A percentile compares a stretch with the other conserved stretches of the same genome.
phyloP scores from a whole-genome alignment of 768 basidiomycete genomes.

The Cystobasidium tubakii region DNA sequence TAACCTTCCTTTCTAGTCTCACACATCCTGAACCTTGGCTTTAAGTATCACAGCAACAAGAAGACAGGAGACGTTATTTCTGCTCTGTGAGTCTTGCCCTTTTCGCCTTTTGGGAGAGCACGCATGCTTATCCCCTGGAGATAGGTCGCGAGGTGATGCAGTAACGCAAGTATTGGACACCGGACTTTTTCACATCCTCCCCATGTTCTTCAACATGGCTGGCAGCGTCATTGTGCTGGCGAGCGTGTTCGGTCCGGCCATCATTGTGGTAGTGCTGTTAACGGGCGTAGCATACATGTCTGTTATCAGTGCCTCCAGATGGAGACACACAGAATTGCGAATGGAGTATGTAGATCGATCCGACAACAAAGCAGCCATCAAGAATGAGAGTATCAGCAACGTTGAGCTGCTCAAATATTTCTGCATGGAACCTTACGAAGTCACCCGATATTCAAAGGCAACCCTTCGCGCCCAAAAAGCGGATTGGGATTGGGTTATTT shows the following conservation, averaged over 20 bases:
- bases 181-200: background rate
- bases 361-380: background rate
- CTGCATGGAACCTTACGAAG: conserved; percentile 21
- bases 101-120: background rate
- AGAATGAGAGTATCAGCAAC: conserved; percentile 11
- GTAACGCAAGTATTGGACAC: background rate
- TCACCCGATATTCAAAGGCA: background rate
- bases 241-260: background rate
- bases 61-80: conserved; percentile 12
- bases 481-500: background rate
- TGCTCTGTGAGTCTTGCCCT: background rate
- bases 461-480: background rate
- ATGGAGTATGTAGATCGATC: background rate
- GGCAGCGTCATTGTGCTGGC: background rate
- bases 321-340: background rate
- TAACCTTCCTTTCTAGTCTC: background rate
- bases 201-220: background rate
- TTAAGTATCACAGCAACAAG: conserved; percentile 3
- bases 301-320: background rate
- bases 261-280: background rate
- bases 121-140: background rate
- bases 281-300: background rate
- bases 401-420: conserved; percentile 26
- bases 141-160: background rate
- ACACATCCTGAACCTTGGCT: background rate